Evolutionary conservation across 176 grass and related monocot genomes (phyloP).

Genomic region (Echinochloa phyllopogon): DNA sequence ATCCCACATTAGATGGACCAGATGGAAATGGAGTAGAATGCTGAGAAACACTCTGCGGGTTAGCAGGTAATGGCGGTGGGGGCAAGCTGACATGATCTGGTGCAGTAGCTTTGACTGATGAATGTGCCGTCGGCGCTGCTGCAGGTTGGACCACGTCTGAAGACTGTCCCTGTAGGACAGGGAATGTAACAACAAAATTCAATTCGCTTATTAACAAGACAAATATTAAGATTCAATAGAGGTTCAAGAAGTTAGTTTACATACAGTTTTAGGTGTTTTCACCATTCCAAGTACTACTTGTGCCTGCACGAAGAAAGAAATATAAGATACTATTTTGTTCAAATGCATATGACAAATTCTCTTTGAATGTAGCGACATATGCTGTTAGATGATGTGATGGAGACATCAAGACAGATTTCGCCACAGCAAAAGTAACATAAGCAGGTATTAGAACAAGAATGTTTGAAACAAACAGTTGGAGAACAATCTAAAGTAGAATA

Average conservation of each 20-base stretch:
- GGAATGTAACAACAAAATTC: constrained; percentile 40
- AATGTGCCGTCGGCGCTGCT: constrained; percentile 43
- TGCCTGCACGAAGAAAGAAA: constrained; percentile 57
- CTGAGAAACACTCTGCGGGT: constrained; percentile 48
- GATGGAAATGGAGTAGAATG: constrained; percentile 53
- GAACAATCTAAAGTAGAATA: constrained; percentile 13
- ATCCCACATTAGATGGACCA: constrained; percentile 37
- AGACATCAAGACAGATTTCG: constrained; percentile 29
- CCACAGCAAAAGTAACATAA: neutral
- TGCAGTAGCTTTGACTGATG: constrained; percentile 44
- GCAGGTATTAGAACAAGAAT: constrained; percentile 7
- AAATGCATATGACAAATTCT: constrained; percentile 9
- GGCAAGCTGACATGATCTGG: constrained; percentile 51
- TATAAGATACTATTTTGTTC: neutral
- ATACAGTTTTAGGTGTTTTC: constrained; percentile 82
- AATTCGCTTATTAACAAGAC: constrained; percentile 3
- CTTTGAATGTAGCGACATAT: neutral
- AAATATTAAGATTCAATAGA: constrained; percentile 32
- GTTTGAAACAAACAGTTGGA: constrained; percentile 21
- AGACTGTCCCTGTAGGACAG: constrained; percentile 59
- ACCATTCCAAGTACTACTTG: constrained; percentile 99
- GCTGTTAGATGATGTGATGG: neutral
- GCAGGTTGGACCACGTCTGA: constrained; percentile 44
- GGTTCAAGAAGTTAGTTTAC: constrained; percentile 28
- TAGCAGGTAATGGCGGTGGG: constrained; percentile 51